phyloP scores from a whole-genome alignment of 176 grass and related monocot species.

The Tillandsia fasciculata region DNA sequence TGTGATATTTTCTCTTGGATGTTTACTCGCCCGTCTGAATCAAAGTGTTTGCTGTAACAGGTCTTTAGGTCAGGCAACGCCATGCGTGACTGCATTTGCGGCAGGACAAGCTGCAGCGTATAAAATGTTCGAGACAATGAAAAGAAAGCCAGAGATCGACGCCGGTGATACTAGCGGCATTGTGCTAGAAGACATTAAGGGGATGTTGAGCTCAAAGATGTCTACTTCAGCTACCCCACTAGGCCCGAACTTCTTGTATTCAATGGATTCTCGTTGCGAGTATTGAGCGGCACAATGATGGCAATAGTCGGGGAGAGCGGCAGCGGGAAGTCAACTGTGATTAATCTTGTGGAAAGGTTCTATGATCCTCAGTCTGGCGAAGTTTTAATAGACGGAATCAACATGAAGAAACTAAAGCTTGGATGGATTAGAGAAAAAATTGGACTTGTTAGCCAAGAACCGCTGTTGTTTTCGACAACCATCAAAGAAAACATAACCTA shows the following conservation, averaged over 20 bases:
- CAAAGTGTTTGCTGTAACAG: slow-evolving; percentile 24
- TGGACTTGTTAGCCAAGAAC: slow-evolving; percentile 82
- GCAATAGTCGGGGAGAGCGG: slow-evolving; percentile 89
- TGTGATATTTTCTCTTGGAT: not conserved
- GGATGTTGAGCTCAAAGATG: slow-evolving; percentile 68
- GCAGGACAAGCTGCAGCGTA: slow-evolving; percentile 78
- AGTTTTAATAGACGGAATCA: slow-evolving; percentile 66
- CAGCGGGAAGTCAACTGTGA: slow-evolving; percentile 74
- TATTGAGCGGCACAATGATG: slow-evolving; percentile 53
- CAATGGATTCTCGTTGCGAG: slow-evolving; percentile 50
- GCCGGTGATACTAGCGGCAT: slow-evolving; percentile 37
- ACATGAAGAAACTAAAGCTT: slow-evolving; percentile 59
- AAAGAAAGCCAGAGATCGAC: slow-evolving; percentile 66
- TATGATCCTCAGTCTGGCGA: slow-evolving; percentile 79
- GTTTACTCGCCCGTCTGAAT: not conserved
- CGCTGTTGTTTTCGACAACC: slow-evolving; percentile 57
- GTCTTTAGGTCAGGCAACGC: slow-evolving; percentile 67
- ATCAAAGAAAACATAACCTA: slow-evolving; percentile 77
- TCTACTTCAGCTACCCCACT: slow-evolving; percentile 69
- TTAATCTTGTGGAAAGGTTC: slow-evolving; percentile 74
- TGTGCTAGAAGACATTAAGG: slow-evolving; percentile 55
- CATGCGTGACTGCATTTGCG: slow-evolving; percentile 67
- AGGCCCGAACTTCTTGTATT: slow-evolving; percentile 60
- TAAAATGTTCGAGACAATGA: slow-evolving; percentile 68
- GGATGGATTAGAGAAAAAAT: slow-evolving; percentile 63